Conservation (phyloP, 768 basidiomycete genomes). For the Lentinula detonsa region DNA sequence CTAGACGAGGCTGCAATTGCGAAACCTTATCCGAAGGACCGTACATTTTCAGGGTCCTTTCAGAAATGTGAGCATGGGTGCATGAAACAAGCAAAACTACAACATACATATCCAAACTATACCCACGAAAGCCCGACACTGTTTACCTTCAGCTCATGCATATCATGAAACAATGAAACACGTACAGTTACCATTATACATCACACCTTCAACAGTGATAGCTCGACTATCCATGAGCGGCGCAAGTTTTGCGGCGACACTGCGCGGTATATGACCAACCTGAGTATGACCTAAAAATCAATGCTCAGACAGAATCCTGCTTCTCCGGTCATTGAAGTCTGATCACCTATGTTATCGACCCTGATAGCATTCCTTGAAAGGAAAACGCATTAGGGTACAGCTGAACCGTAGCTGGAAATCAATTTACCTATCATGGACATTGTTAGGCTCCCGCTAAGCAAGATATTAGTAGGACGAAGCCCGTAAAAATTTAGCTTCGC, state of each 20-base stretch:
- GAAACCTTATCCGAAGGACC: conserved; percentile 55
- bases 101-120: conserved; percentile 58
- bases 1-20: conserved; percentile 56
- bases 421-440: conserved; percentile 61
- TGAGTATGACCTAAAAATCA: conserved; percentile 31
- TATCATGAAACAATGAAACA: background rate
- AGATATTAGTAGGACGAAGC: background rate
- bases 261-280: conserved; percentile 76
- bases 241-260: conserved; percentile 53
- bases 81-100: background rate
- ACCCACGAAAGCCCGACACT: conserved; percentile 39
- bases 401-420: background rate
- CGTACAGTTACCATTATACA: conserved; percentile 61
- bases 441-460: conserved; percentile 52
- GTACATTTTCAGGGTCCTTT: conserved; percentile 66
- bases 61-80: background rate
- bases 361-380: conserved; percentile 64
- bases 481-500: background rate
- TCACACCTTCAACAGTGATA: conserved; percentile 68
- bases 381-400: background rate
- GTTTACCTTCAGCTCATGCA: conserved; percentile 2
- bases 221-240: conserved; percentile 60
- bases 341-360: conserved; percentile 67
- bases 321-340: background rate
- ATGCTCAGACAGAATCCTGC: background rate